Conservation (phyloP, 2,329 filamentous ascomycete species). For the Plectosphaerella plurivora region DNA sequence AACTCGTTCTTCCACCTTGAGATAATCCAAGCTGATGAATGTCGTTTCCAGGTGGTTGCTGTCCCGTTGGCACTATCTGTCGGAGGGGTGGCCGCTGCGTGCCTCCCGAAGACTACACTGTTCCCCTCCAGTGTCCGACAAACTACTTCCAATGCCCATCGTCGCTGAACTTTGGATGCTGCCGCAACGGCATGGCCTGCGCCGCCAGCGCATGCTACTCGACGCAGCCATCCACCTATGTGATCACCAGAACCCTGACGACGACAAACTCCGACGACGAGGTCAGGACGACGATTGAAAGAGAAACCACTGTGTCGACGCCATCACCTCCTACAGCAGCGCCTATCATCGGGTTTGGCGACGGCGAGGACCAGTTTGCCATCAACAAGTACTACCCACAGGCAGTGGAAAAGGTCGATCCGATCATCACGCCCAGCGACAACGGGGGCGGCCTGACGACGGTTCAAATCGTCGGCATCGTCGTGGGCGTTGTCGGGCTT, state of each 20-base stretch:
- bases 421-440: slow-evolving; percentile 14
- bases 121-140: slow-evolving; percentile 35
- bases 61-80: slow-evolving; percentile 41
- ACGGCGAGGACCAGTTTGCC: slow-evolving; percentile 22
- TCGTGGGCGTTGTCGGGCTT: slow-evolving; percentile 44
- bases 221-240: slow-evolving; percentile 39
- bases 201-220: slow-evolving; percentile 42
- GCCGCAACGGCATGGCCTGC: slow-evolving; percentile 44
- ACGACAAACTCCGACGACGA: slow-evolving; percentile 36
- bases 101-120: slow-evolving; percentile 35
- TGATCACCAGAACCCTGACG: slow-evolving; percentile 37
- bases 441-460: slow-evolving; percentile 29
- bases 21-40: slow-evolving; percentile 1
- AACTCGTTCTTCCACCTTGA: slow-evolving; percentile 3
- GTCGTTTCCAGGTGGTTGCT: slow-evolving; percentile 33
- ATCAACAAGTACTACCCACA: slow-evolving; percentile 38
- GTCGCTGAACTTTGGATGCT: slow-evolving; percentile 49
- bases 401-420: slow-evolving; percentile 34
- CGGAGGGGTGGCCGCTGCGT: slow-evolving; percentile 32
- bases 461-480: slow-evolving; percentile 46
- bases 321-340: slow-evolving; percentile 24
- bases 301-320: slow-evolving; percentile 32
- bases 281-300: slow-evolving; percentile 33
- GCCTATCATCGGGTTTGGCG: slow-evolving; percentile 15
- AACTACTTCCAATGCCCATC: slow-evolving; percentile 44